phyloP scores from a whole-genome alignment of 2,329 filamentous ascomycete species.

The Fusarium paranaense region DNA sequence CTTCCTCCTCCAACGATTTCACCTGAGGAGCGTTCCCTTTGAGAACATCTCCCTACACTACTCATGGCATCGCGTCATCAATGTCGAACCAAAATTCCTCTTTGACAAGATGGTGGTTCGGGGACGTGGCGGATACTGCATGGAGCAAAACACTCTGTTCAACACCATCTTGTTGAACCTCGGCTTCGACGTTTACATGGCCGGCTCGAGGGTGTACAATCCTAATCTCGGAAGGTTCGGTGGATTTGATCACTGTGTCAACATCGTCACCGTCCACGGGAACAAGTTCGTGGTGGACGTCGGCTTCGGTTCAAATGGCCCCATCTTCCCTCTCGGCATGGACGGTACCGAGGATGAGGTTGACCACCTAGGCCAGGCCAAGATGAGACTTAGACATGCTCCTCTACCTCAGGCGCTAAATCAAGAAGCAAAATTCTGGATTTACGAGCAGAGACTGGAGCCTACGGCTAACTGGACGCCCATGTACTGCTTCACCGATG shows the following conservation, averaged over 20 bases:
- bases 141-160: slow-evolving; percentile 61
- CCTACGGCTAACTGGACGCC: slow-evolving; percentile 54
- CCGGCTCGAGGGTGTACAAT: slow-evolving; percentile 57
- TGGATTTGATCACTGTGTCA: slow-evolving; percentile 63
- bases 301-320: slow-evolving; percentile 66
- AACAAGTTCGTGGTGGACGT: slow-evolving; percentile 67
- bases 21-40: slow-evolving; percentile 64
- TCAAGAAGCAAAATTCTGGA: slow-evolving; percentile 51
- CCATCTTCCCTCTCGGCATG: slow-evolving; percentile 49
- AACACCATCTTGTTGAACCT: slow-evolving; percentile 59
- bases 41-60: slow-evolving; percentile 68
- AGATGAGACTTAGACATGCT: slow-evolving; percentile 56
- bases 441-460: slow-evolving; percentile 47
- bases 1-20: slow-evolving; percentile 49
- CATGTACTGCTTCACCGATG: slow-evolving; percentile 64
- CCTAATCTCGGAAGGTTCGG: slow-evolving; percentile 30
- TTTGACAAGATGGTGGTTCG: slow-evolving; percentile 57
- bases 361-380: slow-evolving; percentile 58
- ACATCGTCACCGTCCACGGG: slow-evolving; percentile 65
- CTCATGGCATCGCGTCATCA: slow-evolving; percentile 49
- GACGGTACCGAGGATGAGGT: slow-evolving; percentile 13
- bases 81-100: slow-evolving; percentile 54
- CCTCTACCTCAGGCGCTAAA: slow-evolving; percentile 49
- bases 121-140: slow-evolving; percentile 62
- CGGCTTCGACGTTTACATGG: slow-evolving; percentile 62